A percentile compares a stretch with the other conserved stretches of the same genome.
These are phyloP conservation scores for Colletotrichum sp. DNA, from an alignment of 2,329 filamentous ascomycete species.

Conservation along the genomic window DNA sequence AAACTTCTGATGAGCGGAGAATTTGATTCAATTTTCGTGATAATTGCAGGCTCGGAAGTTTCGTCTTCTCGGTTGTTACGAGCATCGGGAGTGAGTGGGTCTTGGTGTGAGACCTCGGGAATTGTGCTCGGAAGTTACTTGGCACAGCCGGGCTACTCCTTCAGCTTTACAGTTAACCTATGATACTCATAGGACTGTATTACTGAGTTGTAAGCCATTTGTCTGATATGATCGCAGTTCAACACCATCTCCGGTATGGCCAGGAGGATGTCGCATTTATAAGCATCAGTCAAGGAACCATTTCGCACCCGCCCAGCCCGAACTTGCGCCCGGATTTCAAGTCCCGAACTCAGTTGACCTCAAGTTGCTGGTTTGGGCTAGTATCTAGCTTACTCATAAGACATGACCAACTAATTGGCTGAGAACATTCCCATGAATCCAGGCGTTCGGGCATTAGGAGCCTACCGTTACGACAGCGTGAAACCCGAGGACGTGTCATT, in stretches of 20 bases:
- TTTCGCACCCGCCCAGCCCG: background rate
- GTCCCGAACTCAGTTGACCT: background rate
- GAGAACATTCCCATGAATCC: fast-evolving
- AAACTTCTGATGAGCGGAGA: background rate
- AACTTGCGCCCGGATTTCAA: background rate
- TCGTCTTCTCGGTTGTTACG: background rate
- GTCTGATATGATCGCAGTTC: background rate
- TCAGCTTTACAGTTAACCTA: background rate
- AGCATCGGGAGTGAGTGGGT: background rate
- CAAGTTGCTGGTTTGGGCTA: background rate
- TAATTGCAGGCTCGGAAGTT: background rate
- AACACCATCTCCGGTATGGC: background rate
- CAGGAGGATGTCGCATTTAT: fast-evolving
- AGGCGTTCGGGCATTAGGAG: background rate
- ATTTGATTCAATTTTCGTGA: background rate
- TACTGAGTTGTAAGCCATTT: background rate
- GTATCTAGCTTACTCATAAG: fast-evolving
- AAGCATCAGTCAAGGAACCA: background rate
- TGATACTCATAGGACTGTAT: background rate
- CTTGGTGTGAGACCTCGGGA: background rate
- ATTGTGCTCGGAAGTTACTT: background rate
- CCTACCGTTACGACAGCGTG: background rate
- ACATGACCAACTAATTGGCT: background rate
- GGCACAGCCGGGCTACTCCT: background rate
- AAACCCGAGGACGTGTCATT: background rate